Conservation (phyloP, 2,329 filamentous ascomycete genomes). For the Blastomyces silverae region DNA sequence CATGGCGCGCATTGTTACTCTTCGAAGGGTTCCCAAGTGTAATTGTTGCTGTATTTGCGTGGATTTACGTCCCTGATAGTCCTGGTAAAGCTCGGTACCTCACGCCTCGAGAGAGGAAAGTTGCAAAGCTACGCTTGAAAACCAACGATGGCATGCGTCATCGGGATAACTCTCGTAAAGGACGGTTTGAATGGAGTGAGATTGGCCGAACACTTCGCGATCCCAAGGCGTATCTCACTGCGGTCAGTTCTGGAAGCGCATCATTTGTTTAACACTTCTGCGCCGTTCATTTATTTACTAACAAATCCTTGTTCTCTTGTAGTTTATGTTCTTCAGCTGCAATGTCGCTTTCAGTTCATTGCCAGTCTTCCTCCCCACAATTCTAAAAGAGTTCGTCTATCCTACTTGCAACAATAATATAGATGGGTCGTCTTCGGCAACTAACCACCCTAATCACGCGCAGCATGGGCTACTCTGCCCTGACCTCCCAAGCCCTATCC, state of each 20-base stretch:
- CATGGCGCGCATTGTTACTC: constrained; percentile 80
- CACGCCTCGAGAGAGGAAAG: constrained; percentile 56
- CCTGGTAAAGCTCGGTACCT: constrained; percentile 61
- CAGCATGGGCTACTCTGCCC: constrained; percentile 62
- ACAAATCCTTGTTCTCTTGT: constrained; percentile 6
- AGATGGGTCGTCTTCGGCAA: constrained; percentile 15
- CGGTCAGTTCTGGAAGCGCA: constrained; percentile 38
- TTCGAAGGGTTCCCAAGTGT: constrained; percentile 80
- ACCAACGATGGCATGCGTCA: constrained; percentile 39
- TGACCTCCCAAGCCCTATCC: constrained; percentile 67
- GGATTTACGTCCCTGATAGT: constrained; percentile 67
- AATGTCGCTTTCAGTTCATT: constrained; percentile 85
- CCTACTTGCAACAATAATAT: neutral
- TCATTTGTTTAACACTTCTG: neutral
- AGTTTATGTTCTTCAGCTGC: constrained; percentile 74
- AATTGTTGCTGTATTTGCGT: constrained; percentile 65
- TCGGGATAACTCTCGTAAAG: constrained; percentile 29
- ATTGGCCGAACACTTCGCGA: constrained; percentile 56
- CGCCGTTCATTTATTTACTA: neutral
- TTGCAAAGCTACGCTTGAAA: constrained; percentile 63
- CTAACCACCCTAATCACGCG: constrained; percentile 12
- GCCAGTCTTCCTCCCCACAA: constrained; percentile 79
- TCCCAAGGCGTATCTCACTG: constrained; percentile 66
- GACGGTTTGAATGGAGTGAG: constrained; percentile 49
- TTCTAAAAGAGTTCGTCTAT: constrained; percentile 52